These are phyloP conservation scores for Casuarina cunninghamiana DNA, from an alignment of 306 rosid species.

Conservation along the genomic window DNA sequence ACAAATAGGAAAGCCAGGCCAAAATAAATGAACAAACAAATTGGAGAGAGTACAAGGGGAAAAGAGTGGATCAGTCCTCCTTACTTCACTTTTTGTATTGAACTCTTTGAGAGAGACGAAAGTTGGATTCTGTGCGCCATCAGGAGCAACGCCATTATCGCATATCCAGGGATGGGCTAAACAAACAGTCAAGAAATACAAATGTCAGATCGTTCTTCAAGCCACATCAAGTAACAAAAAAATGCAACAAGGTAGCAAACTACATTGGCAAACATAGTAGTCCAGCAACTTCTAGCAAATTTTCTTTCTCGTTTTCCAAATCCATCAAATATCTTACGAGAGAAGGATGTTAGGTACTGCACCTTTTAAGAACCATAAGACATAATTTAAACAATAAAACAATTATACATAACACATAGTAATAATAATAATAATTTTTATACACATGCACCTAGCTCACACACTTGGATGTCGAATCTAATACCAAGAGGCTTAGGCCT, in stretches of 20 bases:
- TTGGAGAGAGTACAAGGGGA: no score
- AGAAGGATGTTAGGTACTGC: not conserved
- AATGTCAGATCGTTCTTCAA: conserved; percentile 19
- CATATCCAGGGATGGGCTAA: conserved; percentile 99
- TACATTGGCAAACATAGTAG: conserved; percentile 13
- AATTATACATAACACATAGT: no score
- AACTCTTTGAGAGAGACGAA: no score
- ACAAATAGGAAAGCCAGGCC: no score
- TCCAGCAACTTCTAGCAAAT: conserved; percentile 5
- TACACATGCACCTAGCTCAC: no score
- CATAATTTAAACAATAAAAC: conserved; percentile 22
- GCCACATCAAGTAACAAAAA: no score
- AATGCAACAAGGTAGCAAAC: conserved; percentile 24
- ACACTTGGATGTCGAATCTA: no score
- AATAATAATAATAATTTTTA: no score
- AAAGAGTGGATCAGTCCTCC: no score
- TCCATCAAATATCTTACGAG: not conserved
- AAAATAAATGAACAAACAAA: no score
- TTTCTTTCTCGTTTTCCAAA: conserved; percentile 4
- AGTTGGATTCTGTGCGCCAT: conserved; percentile 87
- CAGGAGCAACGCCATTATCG: conserved; percentile 99
- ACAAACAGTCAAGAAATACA: conserved; percentile 27
- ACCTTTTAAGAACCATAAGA: conserved; percentile 6
- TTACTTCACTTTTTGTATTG: no score
- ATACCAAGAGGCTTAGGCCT: no score